Evolutionary conservation across 345 rosid species (phyloP).

Genomic region (Pistacia integerrima): DNA sequence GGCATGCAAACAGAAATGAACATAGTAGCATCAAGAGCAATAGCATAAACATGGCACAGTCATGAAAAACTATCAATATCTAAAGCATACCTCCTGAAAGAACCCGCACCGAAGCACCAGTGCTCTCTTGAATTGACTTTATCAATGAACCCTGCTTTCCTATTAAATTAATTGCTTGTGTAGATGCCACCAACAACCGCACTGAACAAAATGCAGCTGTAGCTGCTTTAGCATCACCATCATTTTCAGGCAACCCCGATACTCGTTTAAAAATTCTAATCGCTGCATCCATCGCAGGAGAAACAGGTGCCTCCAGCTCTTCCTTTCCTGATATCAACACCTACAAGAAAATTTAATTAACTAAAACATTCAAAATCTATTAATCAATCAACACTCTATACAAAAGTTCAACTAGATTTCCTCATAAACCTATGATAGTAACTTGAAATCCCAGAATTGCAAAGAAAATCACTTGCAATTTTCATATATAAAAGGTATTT

Average conservation of each 20-base stretch:
- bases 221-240: slow-evolving; percentile 28
- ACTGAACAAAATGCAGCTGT: slow-evolving; percentile 58
- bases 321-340: slow-evolving; percentile 65
- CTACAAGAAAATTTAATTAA: slow-evolving; percentile 24
- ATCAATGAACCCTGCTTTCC: slow-evolving; percentile 91
- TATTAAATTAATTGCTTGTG: slow-evolving; percentile 85
- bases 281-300: slow-evolving; percentile 67
- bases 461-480: no score
- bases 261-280: slow-evolving; percentile 56
- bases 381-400: not conserved
- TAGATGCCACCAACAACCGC: slow-evolving; percentile 72
- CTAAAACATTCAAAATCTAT: no score
- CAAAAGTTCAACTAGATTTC: no score
- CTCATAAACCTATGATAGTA: not conserved
- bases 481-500: not conserved
- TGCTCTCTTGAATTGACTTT: slow-evolving; percentile 78
- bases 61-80: slow-evolving; percentile 22
- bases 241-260: slow-evolving; percentile 41
- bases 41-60: not conserved
- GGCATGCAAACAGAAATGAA: not conserved
- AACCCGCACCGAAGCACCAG: slow-evolving; percentile 78
- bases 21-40: no score
- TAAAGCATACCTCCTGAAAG: slow-evolving; percentile 61
- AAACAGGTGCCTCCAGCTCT: slow-evolving; percentile 48
- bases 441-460: not conserved